These are phyloP conservation scores for Trematosphaeria pertusa DNA, from an alignment of 2,329 filamentous ascomycete species.

Conservation along the genomic window DNA sequence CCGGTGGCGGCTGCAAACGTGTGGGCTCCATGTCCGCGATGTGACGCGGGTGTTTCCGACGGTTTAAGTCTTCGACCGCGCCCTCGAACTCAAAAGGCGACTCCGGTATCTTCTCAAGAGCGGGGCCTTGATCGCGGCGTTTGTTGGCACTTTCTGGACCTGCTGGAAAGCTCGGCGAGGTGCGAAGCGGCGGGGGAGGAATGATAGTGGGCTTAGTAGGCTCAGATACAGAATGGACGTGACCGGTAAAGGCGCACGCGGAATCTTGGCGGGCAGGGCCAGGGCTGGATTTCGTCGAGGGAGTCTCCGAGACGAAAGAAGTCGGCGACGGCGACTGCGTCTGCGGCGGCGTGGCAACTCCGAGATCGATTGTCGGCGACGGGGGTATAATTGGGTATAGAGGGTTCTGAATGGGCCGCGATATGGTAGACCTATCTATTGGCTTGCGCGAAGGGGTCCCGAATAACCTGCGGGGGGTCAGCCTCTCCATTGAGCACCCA, in stretches of 20 bases:
- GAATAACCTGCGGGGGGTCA: not conserved
- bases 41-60: constrained; percentile 3
- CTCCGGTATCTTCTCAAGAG: constrained; percentile 36
- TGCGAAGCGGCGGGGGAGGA: constrained; percentile 14
- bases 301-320: not conserved
- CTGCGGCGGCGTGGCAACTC: constrained; percentile 11
- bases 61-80: constrained; percentile 13
- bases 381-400: constrained; percentile 23
- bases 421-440: constrained; percentile 33
- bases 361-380: constrained; percentile 15
- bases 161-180: constrained; percentile 21
- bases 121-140: constrained; percentile 20
- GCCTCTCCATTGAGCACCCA: not conserved
- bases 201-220: constrained; percentile 25
- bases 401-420: constrained; percentile 29
- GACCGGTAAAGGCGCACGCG: constrained; percentile 6
- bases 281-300: constrained; percentile 16
- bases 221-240: constrained; percentile 30
- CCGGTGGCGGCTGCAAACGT: constrained; percentile 36
- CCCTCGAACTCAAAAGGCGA: constrained; percentile 25
- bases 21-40: constrained; percentile 37
- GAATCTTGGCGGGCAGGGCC: constrained; percentile 5
- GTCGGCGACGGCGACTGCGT: too few relatives aligned
- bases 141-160: constrained; percentile 23
- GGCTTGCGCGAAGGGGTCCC: constrained; percentile 18